Percentiles rank a stretch among this genome's conserved stretches.
Conservation (phyloP, 31 red algal species). For the Pterothamnion heteromorphum region DNA sequence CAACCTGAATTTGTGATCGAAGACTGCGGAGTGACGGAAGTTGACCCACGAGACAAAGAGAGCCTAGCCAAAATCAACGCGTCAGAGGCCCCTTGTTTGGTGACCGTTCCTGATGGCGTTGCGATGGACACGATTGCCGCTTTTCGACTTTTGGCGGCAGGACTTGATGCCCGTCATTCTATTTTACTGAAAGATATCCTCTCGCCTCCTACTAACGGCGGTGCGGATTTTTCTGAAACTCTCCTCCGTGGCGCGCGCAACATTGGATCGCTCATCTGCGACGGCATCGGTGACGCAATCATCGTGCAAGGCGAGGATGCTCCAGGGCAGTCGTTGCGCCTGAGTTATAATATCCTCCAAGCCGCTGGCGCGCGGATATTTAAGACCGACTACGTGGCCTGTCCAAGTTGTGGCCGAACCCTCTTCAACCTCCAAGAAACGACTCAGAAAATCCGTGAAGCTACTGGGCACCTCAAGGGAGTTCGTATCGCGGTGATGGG, state of each 20-base stretch:
- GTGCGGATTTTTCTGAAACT: background rate
- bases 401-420: slow-evolving; percentile 94
- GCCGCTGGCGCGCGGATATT: slow-evolving; percentile 71
- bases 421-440: slow-evolving; percentile 94
- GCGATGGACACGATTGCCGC: background rate
- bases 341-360: slow-evolving; percentile 49
- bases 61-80: background rate
- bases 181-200: background rate
- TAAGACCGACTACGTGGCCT: slow-evolving; percentile 99
- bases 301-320: background rate
- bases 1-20: background rate
- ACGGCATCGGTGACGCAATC: slow-evolving; percentile 17
- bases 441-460: slow-evolving; percentile 89
- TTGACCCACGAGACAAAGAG: background rate
- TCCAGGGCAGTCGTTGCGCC: background rate
- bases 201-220: background rate
- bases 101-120: background rate
- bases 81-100: background rate
- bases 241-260: background rate
- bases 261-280: background rate
- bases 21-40: background rate
- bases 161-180: background rate
- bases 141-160: background rate
- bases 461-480: slow-evolving; percentile 90
- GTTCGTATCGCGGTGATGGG: slow-evolving; percentile 98